Evolutionary conservation across 1,284 basidiomycete species (phyloP), one percentile per base, ranked within the genome.

Genomic region (Puccinia polysora): DNA sequence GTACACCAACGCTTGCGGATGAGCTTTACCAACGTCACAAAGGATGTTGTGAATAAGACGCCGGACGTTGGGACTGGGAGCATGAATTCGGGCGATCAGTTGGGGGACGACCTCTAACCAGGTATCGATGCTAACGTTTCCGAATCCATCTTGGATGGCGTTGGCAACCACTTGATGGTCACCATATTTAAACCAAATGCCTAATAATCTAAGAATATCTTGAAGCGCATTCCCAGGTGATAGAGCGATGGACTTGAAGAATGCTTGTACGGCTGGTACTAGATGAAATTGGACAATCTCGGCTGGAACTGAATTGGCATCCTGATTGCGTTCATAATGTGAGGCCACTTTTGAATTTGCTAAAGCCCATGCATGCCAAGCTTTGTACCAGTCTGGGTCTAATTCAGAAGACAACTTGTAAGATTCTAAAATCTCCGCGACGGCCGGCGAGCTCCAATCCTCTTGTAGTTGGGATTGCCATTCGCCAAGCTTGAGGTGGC

Each of bases 101-200:
- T 95, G 94, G 47, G 96, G 96, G 74, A 98, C 93, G 74, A 99
- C 96, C 78, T 97, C 94, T 43, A 99, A 84, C 96, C 96, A 99
- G 0, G 95, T 97, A 78, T 98, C 94, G 62, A 99, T 88, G 78
- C 91, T 91, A 63, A 99, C 91, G 34, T 86, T 88, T 1, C 86
- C 86, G 81, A 97, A 93, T 0, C 95, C 96, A 74, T 84, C 87
- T 64, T 85, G 86, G 83, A 99, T 94, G 0, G 93, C 91, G 77
- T 90, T 85, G 77, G 89, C 91, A 75, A 99, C 93, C 73, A 93
- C 89, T 64, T 90, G 87, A 76, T 96, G 88, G 60, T 88, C 87
- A 14, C 96, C 96, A 79, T 90, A 98, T 79, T 96, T 96, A 85
- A 99, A 99, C 96, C 96, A 99, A 5, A 99, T 82, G 0, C 96